Evolutionary conservation across 2,329 filamentous ascomycete species (phyloP), one percentile per base, ranked within the genome.

Genomic region (Sclerotinia spermophila): DNA sequence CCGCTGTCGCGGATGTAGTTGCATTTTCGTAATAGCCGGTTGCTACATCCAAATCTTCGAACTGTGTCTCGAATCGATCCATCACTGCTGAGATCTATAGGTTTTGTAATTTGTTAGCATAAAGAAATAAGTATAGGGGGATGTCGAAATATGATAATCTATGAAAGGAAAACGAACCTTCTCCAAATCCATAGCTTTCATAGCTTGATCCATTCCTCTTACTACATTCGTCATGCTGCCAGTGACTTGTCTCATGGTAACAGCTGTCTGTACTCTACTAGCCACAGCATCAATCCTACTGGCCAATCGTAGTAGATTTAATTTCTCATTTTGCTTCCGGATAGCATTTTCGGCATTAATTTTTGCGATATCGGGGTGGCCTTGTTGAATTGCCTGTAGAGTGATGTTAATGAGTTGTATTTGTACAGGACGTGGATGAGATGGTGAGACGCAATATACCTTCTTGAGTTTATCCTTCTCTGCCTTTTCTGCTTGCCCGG

Each of bases 1-100:
- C 90, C 77, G 81, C 92, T 80, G 93, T 96, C 51, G 91, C 91
- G 72, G 91, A 90, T 33, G 87, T 89, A 73, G 94, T 95, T 72
- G 93, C 92, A 78, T 94, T 93, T 81, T 95, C 92, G 81, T 96
- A 96, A 83, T 79, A 79, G 13, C 77, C 77, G 4, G 81, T 82
- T 60, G 83, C 82, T 58, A 85, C 83, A 75, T 85, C 83, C 1
- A 85, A 77, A 72, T 85, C 83, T 74, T 84, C 83, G 74, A 84
- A 84, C 73, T 84, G 82, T 21, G 84, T 85, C 78, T 90, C 87
- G 77, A 90, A 90, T 68, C 85, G 85, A 76, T 90, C 88, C 88
- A 90, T 90, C 59, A 90, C 86, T 60, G 86, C 84, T 19, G 87
- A 88, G 69, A 90, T 89, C 86, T 87, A 73, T 48, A 33, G 27